Conservation (phyloP, 139 green algal genomes). For the Dunaliella sp. region DNA sequence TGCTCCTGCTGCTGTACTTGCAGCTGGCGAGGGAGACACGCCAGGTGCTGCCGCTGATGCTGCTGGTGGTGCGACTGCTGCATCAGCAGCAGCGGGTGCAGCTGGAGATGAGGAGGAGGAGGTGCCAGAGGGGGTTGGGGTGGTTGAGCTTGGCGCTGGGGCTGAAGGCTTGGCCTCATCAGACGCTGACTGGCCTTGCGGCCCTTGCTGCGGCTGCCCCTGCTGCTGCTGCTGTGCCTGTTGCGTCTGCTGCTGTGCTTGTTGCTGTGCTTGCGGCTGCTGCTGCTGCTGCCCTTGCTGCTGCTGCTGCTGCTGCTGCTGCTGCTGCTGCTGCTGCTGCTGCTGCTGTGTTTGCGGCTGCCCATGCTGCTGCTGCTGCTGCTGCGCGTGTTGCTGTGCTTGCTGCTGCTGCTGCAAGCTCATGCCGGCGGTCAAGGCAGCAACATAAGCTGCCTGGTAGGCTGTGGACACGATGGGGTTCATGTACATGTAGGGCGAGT, state of each 20-base stretch:
- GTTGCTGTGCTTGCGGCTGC: neutral
- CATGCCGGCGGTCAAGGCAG: conserved; percentile 27
- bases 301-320: neutral
- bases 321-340: neutral
- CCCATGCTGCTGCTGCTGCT: neutral
- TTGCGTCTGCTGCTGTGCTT: neutral
- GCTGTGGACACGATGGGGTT: conserved; percentile 38
- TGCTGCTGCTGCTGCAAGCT: neutral
- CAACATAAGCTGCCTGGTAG: conserved; percentile 55
- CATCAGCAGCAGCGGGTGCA: too few relatives aligned
- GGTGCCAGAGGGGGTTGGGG: too few relatives aligned
- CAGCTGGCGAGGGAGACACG: too few relatives aligned
- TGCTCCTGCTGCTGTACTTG: too few relatives aligned
- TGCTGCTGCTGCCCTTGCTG: neutral
- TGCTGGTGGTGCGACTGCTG: too few relatives aligned
- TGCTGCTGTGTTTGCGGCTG: neutral
- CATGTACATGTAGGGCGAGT: conserved; percentile 19
- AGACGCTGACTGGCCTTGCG: too few relatives aligned
- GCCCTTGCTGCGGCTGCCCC: neutral
- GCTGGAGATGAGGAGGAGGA: too few relatives aligned
- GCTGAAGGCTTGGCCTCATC: too few relatives aligned
- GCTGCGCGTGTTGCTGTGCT: neutral
- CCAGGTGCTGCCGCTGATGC: too few relatives aligned
- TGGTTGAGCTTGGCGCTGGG: too few relatives aligned
- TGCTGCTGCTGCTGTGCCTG: neutral